Conservation (phyloP, 1,284 basidiomycete species). For the Moesziomyces globuligerus region DNA sequence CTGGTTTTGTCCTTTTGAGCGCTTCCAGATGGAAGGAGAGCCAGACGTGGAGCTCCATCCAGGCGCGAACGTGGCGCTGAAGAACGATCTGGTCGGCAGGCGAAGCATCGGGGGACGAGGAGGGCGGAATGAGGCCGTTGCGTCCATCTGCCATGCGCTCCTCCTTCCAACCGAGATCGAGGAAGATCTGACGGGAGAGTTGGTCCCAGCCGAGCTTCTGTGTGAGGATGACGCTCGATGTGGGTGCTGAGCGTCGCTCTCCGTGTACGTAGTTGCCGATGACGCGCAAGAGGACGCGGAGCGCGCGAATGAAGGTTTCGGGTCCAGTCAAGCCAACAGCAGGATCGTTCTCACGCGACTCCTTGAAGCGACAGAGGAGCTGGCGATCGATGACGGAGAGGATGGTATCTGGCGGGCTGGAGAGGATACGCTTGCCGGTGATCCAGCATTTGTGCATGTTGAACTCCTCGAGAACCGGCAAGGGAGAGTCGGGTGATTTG, state of each 20-base stretch:
- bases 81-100: conserved; percentile 1
- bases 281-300: conserved; percentile 32
- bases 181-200: conserved; percentile 29
- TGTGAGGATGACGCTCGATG: conserved; percentile 22
- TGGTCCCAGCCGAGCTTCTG: conserved; percentile 50
- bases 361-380: conserved; percentile 25
- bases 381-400: conserved; percentile 29
- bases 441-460: conserved; percentile 41
- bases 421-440: conserved; percentile 26
- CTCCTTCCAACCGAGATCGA: conserved; percentile 33
- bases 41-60: conserved; percentile 50
- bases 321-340: conserved; percentile 27
- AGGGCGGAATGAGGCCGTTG: conserved; percentile 20
- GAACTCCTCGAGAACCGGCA: conserved; percentile 35
- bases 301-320: conserved; percentile 37
- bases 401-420: conserved; percentile 42
- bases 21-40: conserved; percentile 22
- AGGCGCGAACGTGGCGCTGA: conserved; percentile 38
- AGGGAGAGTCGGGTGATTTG: conserved; percentile 5
- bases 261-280: conserved; percentile 50
- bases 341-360: conserved; percentile 33
- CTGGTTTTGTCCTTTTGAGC: conserved; percentile 13
- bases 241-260: conserved; percentile 31
- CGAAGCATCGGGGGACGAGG: not conserved
- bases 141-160: conserved; percentile 32